These are phyloP conservation scores for Phytophthora capsici DNA, from an alignment of 352 stramenopile genomes.

Conservation along the genomic window DNA sequence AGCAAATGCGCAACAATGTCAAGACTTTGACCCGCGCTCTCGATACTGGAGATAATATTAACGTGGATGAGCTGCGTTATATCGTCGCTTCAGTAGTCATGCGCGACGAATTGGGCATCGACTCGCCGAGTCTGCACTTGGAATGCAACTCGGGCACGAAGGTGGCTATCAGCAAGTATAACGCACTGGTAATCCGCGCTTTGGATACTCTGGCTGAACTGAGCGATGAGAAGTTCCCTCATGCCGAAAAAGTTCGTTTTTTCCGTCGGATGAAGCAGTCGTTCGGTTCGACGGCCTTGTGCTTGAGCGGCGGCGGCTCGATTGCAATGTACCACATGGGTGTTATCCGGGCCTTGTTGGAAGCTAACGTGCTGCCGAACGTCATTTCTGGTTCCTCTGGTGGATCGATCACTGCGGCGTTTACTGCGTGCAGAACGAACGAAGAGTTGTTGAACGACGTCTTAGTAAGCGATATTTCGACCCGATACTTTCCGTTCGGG, in stretches of 20 bases:
- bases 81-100: constrained; percentile 67
- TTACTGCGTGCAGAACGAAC: constrained; percentile 86
- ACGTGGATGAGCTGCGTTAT: constrained; percentile 63
- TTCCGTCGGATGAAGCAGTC: constrained; percentile 76
- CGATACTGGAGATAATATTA: constrained; percentile 34
- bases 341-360: constrained; percentile 89
- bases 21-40: constrained; percentile 41
- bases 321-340: constrained; percentile 96
- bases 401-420: constrained; percentile 89
- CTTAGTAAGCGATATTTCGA: constrained; percentile 66
- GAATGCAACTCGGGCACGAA: constrained; percentile 72
- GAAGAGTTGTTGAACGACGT: constrained; percentile 73
- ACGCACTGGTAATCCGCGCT: constrained; percentile 47
- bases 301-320: constrained; percentile 91
- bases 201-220: constrained; percentile 49
- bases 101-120: constrained; percentile 69
- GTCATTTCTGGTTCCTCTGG: constrained; percentile 94
- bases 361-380: constrained; percentile 89
- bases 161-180: constrained; percentile 60
- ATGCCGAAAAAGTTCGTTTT: constrained; percentile 53
- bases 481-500: constrained; percentile 51
- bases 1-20: constrained; percentile 52
- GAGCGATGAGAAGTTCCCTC: constrained; percentile 40
- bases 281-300: constrained; percentile 91
- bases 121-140: constrained; percentile 60